phyloP scores from a whole-genome alignment of 2,329 filamentous ascomycete species.

The Pseudogymnoascus sp. region DNA sequence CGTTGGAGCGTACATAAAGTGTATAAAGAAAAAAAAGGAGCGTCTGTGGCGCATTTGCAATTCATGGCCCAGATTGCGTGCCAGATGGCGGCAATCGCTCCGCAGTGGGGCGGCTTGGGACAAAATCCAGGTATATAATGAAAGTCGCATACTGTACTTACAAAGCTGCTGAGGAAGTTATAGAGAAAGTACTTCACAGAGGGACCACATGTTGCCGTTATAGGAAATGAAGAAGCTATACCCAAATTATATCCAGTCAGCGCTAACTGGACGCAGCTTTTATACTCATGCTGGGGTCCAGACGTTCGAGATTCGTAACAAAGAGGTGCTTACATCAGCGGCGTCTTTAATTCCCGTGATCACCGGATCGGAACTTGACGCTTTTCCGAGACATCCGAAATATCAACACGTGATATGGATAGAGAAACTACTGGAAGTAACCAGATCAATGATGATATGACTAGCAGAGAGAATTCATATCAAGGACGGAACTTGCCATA shows the following conservation, averaged over 20 bases:
- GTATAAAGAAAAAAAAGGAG: background rate
- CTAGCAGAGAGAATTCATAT: background rate
- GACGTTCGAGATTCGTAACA: background rate
- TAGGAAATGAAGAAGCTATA: conserved; percentile 6
- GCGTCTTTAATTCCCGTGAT: background rate
- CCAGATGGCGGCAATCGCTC: background rate
- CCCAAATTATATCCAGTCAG: background rate
- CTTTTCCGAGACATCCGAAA: background rate
- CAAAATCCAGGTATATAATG: background rate
- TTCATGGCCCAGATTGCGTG: background rate
- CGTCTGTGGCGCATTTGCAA: background rate
- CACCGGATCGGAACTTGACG: background rate
- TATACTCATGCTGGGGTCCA: background rate
- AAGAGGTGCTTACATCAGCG: background rate
- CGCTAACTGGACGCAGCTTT: background rate
- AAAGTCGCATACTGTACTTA: background rate
- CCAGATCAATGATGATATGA: background rate
- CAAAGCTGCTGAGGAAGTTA: background rate
- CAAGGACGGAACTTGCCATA: background rate
- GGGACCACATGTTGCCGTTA: background rate
- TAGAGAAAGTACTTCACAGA: background rate
- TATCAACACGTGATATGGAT: background rate
- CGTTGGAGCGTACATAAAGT: background rate
- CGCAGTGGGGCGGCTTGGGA: background rate
- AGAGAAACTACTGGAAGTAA: conserved; percentile 1